A percentile compares a stretch with the other conserved stretches of the same genome.
These are phyloP conservation scores for Dioszegia hungarica DNA, from an alignment of 768 basidiomycete species.

Conservation along the genomic window DNA sequence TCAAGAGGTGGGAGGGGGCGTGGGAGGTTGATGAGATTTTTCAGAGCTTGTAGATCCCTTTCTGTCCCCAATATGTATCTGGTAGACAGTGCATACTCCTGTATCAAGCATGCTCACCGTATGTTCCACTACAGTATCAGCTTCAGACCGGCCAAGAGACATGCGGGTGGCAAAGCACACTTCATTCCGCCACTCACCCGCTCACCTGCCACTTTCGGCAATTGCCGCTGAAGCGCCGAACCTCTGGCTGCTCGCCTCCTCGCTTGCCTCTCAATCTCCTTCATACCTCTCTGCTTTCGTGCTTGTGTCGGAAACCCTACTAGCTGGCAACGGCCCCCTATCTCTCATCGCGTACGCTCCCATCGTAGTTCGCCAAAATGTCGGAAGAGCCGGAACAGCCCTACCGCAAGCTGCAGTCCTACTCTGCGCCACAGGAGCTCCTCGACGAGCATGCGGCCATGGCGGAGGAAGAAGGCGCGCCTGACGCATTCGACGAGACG, in stretches of 20 bases:
- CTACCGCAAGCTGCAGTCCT: slow-evolving; percentile 62
- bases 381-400: slow-evolving; percentile 22
- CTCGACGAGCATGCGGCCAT: slow-evolving; percentile 89
- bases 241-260: neutral
- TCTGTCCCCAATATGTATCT: no score
- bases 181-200: no score
- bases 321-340: no score
- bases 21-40: slow-evolving; percentile 85
- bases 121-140: no score
- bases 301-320: no score
- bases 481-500: slow-evolving; percentile 65
- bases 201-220: slow-evolving; percentile 6
- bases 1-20: slow-evolving; percentile 84
- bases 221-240: neutral
- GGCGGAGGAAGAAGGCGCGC: slow-evolving; percentile 82
- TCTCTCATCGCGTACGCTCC: no score
- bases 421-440: slow-evolving; percentile 87
- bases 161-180: no score
- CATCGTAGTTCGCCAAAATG: slow-evolving; percentile 13
- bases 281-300: no score
- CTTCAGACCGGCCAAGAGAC: no score
- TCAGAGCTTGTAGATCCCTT: slow-evolving; percentile 4
- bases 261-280: no score
- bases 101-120: no score
- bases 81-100: no score